Base-by-base conservation (phyloP, 192 early-diverging fungal species). In the Umbelopsis sp. region DNA sequence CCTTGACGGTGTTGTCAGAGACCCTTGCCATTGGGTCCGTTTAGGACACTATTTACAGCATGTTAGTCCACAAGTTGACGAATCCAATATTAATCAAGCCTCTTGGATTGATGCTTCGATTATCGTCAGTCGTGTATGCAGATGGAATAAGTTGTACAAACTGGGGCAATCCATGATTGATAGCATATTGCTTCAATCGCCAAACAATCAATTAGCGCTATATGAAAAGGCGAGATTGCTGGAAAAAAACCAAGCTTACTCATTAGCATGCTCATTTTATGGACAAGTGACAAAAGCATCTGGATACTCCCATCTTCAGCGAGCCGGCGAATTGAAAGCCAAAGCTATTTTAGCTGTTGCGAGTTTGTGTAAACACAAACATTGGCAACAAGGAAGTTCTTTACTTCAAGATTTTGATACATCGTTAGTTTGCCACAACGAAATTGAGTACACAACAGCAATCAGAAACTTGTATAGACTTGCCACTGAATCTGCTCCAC, bases 191-290 rank as follows among this genome's bases (percentile, higher is more conserved):
- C 11, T 0, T 11, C 55, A 61, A 35, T 2, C 27, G 4, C 55
- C 55, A 61, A 35, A 25, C 12, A 35, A 30, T n/a, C 30, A 22
- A 61, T 10, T 35, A 35, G 55, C 55, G 2, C 55, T 61, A 0
- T 35, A 35, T 33, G 55, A 61, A 30, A 61, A 35, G 25, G 55
- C 55, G 2, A 61, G 35, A 16, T 35, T 61, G 18, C 3, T 61
- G 13, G 55, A 61, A 30, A 13, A 15, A 16, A 7, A 8, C 1
- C 45, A 75, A 53, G 8, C 49, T 41, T 22, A 47, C 18, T 23
- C 61, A 52, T 10, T 66, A 47, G 41, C 25, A 21, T 37, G 64
- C 58, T 23, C 35, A 16, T 16, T 69, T 69, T 37, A 66, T 22
- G 23, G 68, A 77, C 18, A 51, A 64, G 2, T 73, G 52, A 58